Evolutionary conservation across 768 basidiomycete species (phyloP), one percentile per base, ranked within the genome.

Genomic region (Boletellus ananiceps): DNA sequence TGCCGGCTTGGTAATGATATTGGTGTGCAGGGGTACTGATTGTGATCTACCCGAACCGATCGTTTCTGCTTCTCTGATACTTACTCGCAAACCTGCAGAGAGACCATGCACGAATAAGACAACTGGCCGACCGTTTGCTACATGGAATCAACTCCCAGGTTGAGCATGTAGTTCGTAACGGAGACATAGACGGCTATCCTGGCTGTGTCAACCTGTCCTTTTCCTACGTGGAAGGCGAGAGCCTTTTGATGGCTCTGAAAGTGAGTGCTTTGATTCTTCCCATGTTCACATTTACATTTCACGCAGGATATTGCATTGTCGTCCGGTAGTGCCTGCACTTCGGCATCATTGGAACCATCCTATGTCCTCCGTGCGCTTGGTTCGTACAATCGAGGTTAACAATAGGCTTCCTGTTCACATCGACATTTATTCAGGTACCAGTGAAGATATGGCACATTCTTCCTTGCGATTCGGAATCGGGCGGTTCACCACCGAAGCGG

Each of bases 361-460:
- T 99, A 99, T 66, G 96, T 99, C 4, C 82, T 99, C 31, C 85
- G 96, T 44, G 96, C 96, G 4, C 80, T 99, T 39, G 93, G 92
- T 84, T 62, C 21, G 62, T 41, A 39, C 46, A 74, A 51, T 35
- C n/a, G 5, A 25, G 3, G 14, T 21, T 14, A 23, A 19, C 5
- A 27, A 35, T 29, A 25, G 55, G 5, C 34, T 41, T 21, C 46
- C 13, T 32, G 12, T 15, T 23, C 13, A 46, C 41, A 8, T 25
- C 34, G 35, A 15, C 44, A 18, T 18, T 38, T 52, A 19, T 44
- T 50, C 35, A 86, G 89, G 91, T 58, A 92, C 95, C 32, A 93
- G 93, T 23, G 96, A 99, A 66, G 96, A 98, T 62, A 96, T 97
- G 93, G 96, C 96, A 0, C 96, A 99, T 66, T 96, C 93, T 15